A percentile compares a stretch with the other conserved stretches of the same genome.
phyloP scores from a whole-genome alignment of 2,329 filamentous ascomycete species.

The Biscogniauxia marginata region DNA sequence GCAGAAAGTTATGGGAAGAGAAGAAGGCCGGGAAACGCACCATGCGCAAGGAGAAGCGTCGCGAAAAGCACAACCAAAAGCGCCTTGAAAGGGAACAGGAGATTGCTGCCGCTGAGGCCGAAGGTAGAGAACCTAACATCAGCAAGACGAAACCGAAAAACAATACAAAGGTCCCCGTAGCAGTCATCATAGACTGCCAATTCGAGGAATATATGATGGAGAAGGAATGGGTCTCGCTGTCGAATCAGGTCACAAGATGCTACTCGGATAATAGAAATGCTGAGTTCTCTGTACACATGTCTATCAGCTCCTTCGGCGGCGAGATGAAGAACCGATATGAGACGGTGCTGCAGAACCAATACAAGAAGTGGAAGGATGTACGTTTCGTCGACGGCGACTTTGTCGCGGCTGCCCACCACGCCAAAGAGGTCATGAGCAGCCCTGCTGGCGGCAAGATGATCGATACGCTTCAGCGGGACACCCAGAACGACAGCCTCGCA shows the following conservation, averaged over 20 bases:
- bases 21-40: constrained; percentile 59
- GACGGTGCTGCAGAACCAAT: constrained; percentile 66
- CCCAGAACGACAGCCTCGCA: constrained; percentile 33
- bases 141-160: constrained; percentile 34
- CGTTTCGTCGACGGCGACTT: constrained; percentile 74
- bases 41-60: constrained; percentile 57
- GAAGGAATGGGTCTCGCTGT: constrained; percentile 79
- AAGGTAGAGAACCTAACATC: constrained; percentile 42
- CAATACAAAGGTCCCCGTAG: constrained; percentile 62
- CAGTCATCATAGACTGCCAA: constrained; percentile 84
- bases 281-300: constrained; percentile 67
- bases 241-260: constrained; percentile 77
- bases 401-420: constrained; percentile 62
- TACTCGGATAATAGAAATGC: constrained; percentile 85
- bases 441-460: constrained; percentile 55
- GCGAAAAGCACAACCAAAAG: constrained; percentile 46
- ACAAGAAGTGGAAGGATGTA: constrained; percentile 78
- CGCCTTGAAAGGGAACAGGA: constrained; percentile 49
- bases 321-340: constrained; percentile 77
- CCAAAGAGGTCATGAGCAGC: constrained; percentile 66
- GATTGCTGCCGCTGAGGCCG: constrained; percentile 43
- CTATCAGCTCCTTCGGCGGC: constrained; percentile 75
- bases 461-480: constrained; percentile 51
- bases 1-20: constrained; percentile 73
- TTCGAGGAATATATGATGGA: constrained; percentile 90